Base-by-base conservation (phyloP, 2,329 filamentous ascomycete genomes). In the Epichloe festucae region DNA sequence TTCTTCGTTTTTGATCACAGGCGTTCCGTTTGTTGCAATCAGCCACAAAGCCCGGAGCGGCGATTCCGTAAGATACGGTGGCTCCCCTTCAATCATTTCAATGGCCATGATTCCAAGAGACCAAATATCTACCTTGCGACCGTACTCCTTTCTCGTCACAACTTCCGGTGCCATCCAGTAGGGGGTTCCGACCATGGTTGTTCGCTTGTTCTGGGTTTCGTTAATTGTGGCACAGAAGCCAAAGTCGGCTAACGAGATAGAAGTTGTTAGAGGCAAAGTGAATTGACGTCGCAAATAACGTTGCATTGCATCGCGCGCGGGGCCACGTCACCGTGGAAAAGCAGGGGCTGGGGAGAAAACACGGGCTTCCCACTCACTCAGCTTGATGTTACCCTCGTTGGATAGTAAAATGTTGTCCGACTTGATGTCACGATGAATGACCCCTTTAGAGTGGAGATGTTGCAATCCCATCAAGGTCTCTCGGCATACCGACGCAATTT, bases 91-190 rank as follows among this genome's bases (percentile, higher is more conserved):
- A 58, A 98, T 95, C 93, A 98, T 98, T 70, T 98, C 93, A 62
- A 98, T 97, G 7, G 93, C 89, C 93, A 98, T 97, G 71, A 98
- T 98, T 53, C 93, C 93, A 44, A 98, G 74, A 53, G 88, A 95
- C 93, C 93, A 98, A 59, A 98, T 96, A 64, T 98, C 93, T 51
- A 98, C 91, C 70, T 97, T 98, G 56, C 91, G 85, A 58, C 93
- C 93, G 69, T 98, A 98, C 70, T 97, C 93, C 68, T 97, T 97
- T 42, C 90, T 78, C 6, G 89, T 97, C 31, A 98, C 93, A 21
- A 98, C 91, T 70, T 98, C 93, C 3, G 93, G 93, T 1, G 93
- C 93, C 93, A 98, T 98, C 93, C 93, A 98, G 70, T 98, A 98
- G 93, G 93, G 7, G 7, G 93, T 97, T 50, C 93, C 93, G 44